phyloP scores from a whole-genome alignment of 192 early-diverging fungal genomes.

The Backusella westeae region DNA sequence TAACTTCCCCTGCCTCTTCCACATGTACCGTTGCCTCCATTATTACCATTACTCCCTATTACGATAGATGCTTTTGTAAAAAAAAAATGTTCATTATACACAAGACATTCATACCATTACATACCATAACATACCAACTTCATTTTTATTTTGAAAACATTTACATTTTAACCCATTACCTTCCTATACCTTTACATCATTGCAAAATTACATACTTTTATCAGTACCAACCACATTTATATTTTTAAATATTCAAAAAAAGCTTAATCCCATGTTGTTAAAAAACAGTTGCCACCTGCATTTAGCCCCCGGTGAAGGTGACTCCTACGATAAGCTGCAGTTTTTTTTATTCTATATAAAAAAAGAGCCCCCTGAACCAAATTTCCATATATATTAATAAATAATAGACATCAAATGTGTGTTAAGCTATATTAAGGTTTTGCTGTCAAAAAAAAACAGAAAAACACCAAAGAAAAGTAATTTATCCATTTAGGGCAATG shows the following conservation, averaged over 20 bases:
- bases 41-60: background rate
- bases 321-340: background rate
- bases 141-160: background rate
- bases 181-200: background rate
- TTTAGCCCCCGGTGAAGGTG: background rate
- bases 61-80: background rate
- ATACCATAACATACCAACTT: background rate
- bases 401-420: background rate
- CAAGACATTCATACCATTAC: background rate
- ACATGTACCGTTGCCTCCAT: background rate
- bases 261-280: conserved; percentile 4
- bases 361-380: background rate
- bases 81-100: background rate
- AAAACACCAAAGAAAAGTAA: background rate
- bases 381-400: conserved; percentile 3
- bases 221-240: background rate
- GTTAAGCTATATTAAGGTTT: background rate
- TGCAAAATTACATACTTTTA: background rate
- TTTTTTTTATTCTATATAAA: background rate
- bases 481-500: background rate
- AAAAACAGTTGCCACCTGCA: background rate
- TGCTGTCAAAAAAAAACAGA: background rate
- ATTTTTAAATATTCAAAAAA: background rate
- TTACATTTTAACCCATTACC: background rate
- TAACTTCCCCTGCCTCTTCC: background rate